Evolutionary conservation across 768 basidiomycete genomes (phyloP), one percentile per base, ranked within the genome.

Genomic region (Russula compacta): DNA sequence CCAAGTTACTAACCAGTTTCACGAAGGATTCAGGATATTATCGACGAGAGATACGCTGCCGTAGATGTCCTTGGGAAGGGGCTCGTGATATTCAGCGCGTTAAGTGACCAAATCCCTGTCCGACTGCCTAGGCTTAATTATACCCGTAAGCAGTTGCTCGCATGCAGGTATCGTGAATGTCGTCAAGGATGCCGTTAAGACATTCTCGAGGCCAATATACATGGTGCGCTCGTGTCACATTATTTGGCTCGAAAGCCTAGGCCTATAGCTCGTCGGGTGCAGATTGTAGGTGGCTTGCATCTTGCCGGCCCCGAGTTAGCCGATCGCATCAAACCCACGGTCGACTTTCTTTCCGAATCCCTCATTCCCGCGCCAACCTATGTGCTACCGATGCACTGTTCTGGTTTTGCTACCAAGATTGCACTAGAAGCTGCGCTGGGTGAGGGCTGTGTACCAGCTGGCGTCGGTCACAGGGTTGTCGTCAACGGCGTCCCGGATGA

Each of bases 141-240:
- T 32, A 15, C 52, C 1, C 32, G 14, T 50, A 17, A 39, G 17
- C 55, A 83, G 81, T 33, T 85, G 83, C 65, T 84, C 83, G 6
- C 90, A 92, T 73, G 90, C 91, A 3, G 91, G 90, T 0, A 90
- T 92, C 57, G 84, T 89, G 47, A 93, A 93, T 64, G 91, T 94
- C 32, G 75, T 88, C 57, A 84, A 78, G 64, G 84, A 90, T 67
- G 90, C 87, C 1, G 73, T 87, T 6, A 69, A 71, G 19, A 81
- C 70, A 32, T 84, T 92, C 67, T 71, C 76, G 43, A 75, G 88
- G 58, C 91, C 90, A 0, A 76, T 92, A 47, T 80, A 91, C 69
- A 91, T 91, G 86, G 89, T 85, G 54, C 39, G 69, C 38, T 9
- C 19, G 6, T 12, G 47, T 24, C 29, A 48, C 29, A 6, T n/a